Evolutionary conservation across 2,329 filamentous ascomycete genomes (phyloP).

Genomic region (Parastagonospora avenae): DNA sequence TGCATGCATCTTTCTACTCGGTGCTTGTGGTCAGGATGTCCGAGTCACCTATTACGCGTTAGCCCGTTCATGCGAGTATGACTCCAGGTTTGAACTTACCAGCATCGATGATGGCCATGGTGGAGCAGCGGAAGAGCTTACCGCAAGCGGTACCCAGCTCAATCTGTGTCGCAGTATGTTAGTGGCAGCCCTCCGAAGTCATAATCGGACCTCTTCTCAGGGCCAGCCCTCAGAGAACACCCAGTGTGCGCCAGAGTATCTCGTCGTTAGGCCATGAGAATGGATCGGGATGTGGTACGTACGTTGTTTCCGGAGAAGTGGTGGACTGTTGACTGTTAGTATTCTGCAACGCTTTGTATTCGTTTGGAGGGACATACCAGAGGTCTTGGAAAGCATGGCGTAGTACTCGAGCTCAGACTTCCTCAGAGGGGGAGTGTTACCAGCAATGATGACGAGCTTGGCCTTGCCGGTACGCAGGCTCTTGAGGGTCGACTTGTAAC

Average conservation of each 20-base stretch:
- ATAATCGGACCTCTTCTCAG: conserved; percentile 84
- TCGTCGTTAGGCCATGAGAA: conserved; percentile 49
- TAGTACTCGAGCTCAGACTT: conserved; percentile 94
- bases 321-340: conserved; percentile 66
- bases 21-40: conserved; percentile 86
- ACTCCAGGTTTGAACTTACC: conserved; percentile 53
- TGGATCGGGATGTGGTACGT: conserved; percentile 59
- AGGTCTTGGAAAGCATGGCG: conserved; percentile 75
- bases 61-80: conserved; percentile 6
- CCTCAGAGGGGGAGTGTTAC: conserved; percentile 96
- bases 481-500: conserved; percentile 91
- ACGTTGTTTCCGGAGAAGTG: conserved; percentile 99
- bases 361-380: conserved; percentile 37
- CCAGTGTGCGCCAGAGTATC: conserved; percentile 25
- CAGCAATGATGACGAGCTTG: conserved; percentile 94
- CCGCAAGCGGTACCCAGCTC: conserved; percentile 97
- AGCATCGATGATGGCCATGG: conserved; percentile 95
- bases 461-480: conserved; percentile 90
- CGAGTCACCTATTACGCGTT: conserved; percentile 63
- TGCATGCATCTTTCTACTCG: conserved; percentile 27
- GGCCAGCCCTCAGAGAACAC: conserved; percentile 61
- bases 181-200: conserved; percentile 89
- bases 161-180: conserved; percentile 72
- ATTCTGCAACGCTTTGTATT: not conserved
- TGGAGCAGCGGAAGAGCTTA: conserved; percentile 98